phyloP scores from a whole-genome alignment of 805 yeast species.

The Kuraishia floccosa region DNA sequence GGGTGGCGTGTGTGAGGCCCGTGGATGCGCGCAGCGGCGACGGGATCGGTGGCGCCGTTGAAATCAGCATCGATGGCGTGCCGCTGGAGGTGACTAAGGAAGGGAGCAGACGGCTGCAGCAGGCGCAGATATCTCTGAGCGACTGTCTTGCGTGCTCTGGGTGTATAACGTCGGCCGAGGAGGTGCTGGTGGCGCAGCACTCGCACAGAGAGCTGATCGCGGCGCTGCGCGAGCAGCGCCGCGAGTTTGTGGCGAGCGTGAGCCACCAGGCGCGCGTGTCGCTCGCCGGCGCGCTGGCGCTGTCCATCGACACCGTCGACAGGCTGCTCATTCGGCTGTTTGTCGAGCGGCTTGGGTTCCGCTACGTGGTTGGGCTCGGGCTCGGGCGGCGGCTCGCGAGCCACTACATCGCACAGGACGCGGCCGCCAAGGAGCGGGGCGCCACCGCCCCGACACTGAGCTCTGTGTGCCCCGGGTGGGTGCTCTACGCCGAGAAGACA shows the following conservation, averaged over 20 bases:
- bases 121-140: slow-evolving; percentile 81
- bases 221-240: slow-evolving; percentile 29
- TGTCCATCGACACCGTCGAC: slow-evolving; percentile 49
- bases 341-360: slow-evolving; percentile 50
- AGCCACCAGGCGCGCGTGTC: slow-evolving; percentile 85
- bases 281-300: slow-evolving; percentile 52
- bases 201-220: slow-evolving; percentile 70
- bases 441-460: slow-evolving; percentile 43
- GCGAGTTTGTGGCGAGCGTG: slow-evolving; percentile 60
- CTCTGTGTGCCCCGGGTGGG: slow-evolving; percentile 93
- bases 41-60: slow-evolving; percentile 23
- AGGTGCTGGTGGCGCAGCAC: slow-evolving; percentile 82
- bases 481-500: slow-evolving; percentile 89
- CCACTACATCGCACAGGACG: slow-evolving; percentile 31
- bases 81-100: slow-evolving; percentile 61
- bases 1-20: slow-evolving; percentile 91
- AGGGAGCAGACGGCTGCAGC: slow-evolving; percentile 41
- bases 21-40: slow-evolving; percentile 30
- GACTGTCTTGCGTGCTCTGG: slow-evolving; percentile 97
- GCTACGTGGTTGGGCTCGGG: slow-evolving; percentile 74
- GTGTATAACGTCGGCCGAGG: slow-evolving; percentile 96
- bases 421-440: slow-evolving; percentile 6
- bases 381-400: slow-evolving; percentile 66
- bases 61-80: slow-evolving; percentile 54
- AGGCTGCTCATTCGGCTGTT: slow-evolving; percentile 47